These are phyloP conservation scores for Termitomyces sp. DNA, from an alignment of 768 basidiomycete genomes.

Conservation along the genomic window DNA sequence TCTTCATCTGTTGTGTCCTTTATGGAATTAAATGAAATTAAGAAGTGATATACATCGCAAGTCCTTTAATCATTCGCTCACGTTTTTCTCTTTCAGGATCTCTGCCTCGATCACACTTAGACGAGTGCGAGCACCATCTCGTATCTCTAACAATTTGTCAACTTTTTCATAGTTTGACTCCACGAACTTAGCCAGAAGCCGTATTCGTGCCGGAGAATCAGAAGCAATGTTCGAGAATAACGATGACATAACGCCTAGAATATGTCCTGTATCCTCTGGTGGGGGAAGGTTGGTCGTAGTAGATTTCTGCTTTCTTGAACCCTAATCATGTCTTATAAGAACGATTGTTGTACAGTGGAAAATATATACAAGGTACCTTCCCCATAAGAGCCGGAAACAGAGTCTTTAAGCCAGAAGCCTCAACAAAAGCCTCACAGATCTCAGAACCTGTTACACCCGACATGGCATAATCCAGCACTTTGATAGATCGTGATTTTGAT, in stretches of 20 bases:
- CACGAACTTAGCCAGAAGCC: conserved; percentile 90
- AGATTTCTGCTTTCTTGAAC: conserved; percentile 60
- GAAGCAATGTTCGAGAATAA: conserved; percentile 83
- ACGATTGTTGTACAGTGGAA: conserved; percentile 6
- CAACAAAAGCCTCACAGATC: conserved; percentile 81
- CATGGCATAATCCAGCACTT: conserved; percentile 87
- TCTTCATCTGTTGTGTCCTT: conserved; percentile 57
- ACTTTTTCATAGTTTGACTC: conserved; percentile 91
- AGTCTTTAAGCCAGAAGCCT: conserved; percentile 81
- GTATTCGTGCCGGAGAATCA: conserved; percentile 72
- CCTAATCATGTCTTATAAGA: conserved; percentile 19
- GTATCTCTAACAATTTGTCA: conserved; percentile 85
- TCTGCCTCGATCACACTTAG: conserved; percentile 58
- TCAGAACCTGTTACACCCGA: conserved; percentile 65
- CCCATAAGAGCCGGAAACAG: conserved; percentile 93
- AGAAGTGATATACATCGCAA: background rate
- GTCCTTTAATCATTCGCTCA: conserved; percentile 17
- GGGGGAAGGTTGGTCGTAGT: conserved; percentile 36
- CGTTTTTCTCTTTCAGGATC: conserved; percentile 66
- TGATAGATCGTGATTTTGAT: conserved; percentile 79
- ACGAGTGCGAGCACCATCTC: conserved; percentile 62
- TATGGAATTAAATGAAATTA: background rate
- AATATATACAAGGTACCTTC: conserved; percentile 46
- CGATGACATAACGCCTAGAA: conserved; percentile 84
- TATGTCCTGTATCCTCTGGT: conserved; percentile 82